Percentiles rank a stretch among this genome's conserved stretches.
phyloP scores from a whole-genome alignment of 2,329 filamentous ascomycete species.

The Orbilia javanica region DNA sequence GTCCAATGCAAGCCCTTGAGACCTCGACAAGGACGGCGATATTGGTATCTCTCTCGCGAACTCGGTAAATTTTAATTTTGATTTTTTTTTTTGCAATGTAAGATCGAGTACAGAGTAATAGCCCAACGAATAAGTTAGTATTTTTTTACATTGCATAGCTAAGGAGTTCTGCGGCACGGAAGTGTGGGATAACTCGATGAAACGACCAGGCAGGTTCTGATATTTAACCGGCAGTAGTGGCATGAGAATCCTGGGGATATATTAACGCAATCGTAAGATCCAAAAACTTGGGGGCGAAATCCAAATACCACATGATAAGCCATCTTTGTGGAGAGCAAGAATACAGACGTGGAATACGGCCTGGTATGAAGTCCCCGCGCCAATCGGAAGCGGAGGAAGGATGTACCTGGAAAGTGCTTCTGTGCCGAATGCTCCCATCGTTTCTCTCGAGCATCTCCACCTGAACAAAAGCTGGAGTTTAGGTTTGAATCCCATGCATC shows the following conservation, averaged over 20 bases:
- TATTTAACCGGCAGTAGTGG: slow-evolving; percentile 57
- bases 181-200: slow-evolving; percentile 35
- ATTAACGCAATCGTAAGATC: slow-evolving; percentile 22
- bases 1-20: slow-evolving; percentile 36
- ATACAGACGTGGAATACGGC: neutral
- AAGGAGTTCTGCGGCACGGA: slow-evolving; percentile 49
- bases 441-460: slow-evolving; percentile 2
- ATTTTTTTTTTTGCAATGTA: neutral
- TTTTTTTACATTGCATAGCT: too few species aligned
- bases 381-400: slow-evolving; percentile 53
- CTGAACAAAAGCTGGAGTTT: slow-evolving; percentile 5
- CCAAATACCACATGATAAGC: slow-evolving; percentile 10
- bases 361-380: slow-evolving; percentile 23
- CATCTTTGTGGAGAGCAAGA: slow-evolving; percentile 1
- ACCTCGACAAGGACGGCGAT: slow-evolving; percentile 31
- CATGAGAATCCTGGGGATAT: slow-evolving; percentile 34
- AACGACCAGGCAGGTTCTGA: slow-evolving; percentile 29
- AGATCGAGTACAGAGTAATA: neutral
- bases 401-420: slow-evolving; percentile 24
- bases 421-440: slow-evolving; percentile 31
- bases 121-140: slow-evolving; percentile 2
- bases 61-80: too few species aligned
- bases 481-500: slow-evolving; percentile 20
- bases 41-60: slow-evolving; percentile 24
- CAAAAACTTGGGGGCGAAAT: slow-evolving; percentile 23